A percentile compares a stretch with the other conserved stretches of the same genome.
Evolutionary conservation across 768 basidiomycete species (phyloP).

Genomic region (Omphalotus guepiniiformis): DNA sequence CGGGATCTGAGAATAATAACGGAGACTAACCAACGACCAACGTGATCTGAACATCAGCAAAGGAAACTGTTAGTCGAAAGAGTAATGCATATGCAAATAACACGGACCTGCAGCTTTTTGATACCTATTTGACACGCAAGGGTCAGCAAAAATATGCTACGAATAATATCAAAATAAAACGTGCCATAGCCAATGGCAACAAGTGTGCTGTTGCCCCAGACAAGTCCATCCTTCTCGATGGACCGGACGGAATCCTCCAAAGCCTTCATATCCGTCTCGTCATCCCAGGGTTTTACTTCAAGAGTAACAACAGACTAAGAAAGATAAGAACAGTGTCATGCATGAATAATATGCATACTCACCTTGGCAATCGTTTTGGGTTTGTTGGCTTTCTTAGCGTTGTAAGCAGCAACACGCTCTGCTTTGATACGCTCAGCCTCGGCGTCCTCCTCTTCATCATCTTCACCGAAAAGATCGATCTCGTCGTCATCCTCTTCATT

Average conservation of each 20-base stretch:
- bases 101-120: slow-evolving; percentile 74
- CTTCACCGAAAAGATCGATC: slow-evolving; percentile 69
- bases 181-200: slow-evolving; percentile 82
- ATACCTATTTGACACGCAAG: slow-evolving; percentile 46
- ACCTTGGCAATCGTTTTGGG: slow-evolving; percentile 88
- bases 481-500: slow-evolving; percentile 79
- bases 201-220: slow-evolving; percentile 94
- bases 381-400: slow-evolving; percentile 90
- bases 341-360: slow-evolving; percentile 9
- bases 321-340: background rate
- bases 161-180: background rate
- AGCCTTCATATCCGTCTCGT: slow-evolving; percentile 93
- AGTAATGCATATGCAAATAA: slow-evolving; percentile 45
- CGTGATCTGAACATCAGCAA: slow-evolving; percentile 35
- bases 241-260: slow-evolving; percentile 83
- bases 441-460: slow-evolving; percentile 76
- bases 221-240: slow-evolving; percentile 83
- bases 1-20: slow-evolving; percentile 1
- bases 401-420: slow-evolving; percentile 90
- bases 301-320: slow-evolving; percentile 92
- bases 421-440: slow-evolving; percentile 87
- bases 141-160: slow-evolving; percentile 3
- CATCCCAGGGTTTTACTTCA: slow-evolving; percentile 99
- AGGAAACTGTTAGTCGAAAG: background rate
- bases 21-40: slow-evolving; percentile 48